Evolutionary conservation across 2,329 filamentous ascomycete genomes (phyloP).

Genomic region (Aspergillus carbonarius): DNA sequence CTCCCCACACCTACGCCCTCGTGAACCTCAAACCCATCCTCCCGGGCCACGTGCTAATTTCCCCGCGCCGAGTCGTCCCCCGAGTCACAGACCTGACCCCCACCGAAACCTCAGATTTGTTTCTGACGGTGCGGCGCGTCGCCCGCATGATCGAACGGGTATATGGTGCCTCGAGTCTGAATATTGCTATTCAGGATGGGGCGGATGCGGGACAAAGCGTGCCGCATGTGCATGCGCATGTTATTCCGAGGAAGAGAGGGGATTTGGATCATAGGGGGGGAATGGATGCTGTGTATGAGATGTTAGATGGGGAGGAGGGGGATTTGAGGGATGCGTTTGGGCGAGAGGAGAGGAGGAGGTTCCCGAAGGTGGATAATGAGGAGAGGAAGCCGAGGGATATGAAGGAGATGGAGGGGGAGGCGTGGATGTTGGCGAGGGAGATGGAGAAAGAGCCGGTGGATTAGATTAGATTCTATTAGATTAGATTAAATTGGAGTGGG

Average conservation of each 20-base stretch:
- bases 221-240: constrained; percentile 87
- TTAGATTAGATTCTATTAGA: neutral
- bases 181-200: constrained; percentile 94
- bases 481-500: neutral
- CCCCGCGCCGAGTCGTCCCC: constrained; percentile 66
- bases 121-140: constrained; percentile 79
- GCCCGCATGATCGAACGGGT: constrained; percentile 69
- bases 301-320: constrained; percentile 80
- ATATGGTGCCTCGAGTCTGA: constrained; percentile 71
- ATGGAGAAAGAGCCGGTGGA: constrained; percentile 29
- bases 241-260: constrained; percentile 69
- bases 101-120: constrained; percentile 78
- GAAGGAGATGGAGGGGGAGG: constrained; percentile 37
- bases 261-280: constrained; percentile 59
- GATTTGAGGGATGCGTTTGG: constrained; percentile 70
- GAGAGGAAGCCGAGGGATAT: constrained; percentile 53
- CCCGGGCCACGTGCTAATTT: constrained; percentile 90
- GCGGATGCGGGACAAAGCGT: constrained; percentile 89
- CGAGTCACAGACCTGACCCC: constrained; percentile 73
- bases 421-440: constrained; percentile 44
- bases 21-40: constrained; percentile 95
- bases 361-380: constrained; percentile 74
- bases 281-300: constrained; percentile 75
- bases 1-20: constrained; percentile 76
- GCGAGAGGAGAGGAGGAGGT: constrained; percentile 49